These are phyloP conservation scores for Dothideomycetes sp. DNA, from an alignment of 2,329 filamentous ascomycete species.

Conservation along the genomic window DNA sequence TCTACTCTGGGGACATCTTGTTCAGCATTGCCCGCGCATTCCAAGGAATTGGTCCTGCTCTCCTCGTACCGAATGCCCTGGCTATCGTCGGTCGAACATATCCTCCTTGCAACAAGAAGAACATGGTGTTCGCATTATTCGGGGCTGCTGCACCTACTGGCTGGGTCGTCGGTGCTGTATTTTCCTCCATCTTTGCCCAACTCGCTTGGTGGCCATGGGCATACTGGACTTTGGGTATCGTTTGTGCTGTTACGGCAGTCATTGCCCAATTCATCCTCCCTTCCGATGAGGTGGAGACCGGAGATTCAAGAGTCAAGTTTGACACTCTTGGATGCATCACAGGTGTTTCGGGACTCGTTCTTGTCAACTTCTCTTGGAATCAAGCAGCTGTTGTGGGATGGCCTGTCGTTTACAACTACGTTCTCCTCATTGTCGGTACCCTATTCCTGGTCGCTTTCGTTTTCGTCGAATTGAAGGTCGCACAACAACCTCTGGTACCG, in stretches of 20 bases:
- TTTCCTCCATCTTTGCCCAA: slow-evolving; percentile 27
- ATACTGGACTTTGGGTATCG: slow-evolving; percentile 38
- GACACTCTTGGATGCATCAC: slow-evolving; percentile 37
- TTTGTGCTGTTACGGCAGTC: slow-evolving; percentile 28
- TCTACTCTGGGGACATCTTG: slow-evolving; percentile 28
- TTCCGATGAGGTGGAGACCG: too few species aligned
- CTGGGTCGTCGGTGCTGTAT: slow-evolving; percentile 27
- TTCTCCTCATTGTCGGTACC: slow-evolving; percentile 48
- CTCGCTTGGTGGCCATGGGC: slow-evolving; percentile 23
- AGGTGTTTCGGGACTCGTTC: slow-evolving; percentile 48
- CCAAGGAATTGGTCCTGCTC: slow-evolving; percentile 31
- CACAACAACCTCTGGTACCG: slow-evolving; percentile 34
- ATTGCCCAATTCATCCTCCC: slow-evolving; percentile 31
- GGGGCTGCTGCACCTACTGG: slow-evolving; percentile 29
- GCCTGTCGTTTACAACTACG: slow-evolving; percentile 45
- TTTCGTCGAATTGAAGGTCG: slow-evolving; percentile 25
- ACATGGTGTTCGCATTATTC: slow-evolving; percentile 31
- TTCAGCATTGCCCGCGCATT: slow-evolving; percentile 30
- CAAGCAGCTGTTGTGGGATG: slow-evolving; percentile 53
- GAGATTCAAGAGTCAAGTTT: too few species aligned
- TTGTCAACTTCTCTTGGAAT: slow-evolving; percentile 62
- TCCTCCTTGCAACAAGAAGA: too few species aligned
- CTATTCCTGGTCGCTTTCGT: slow-evolving; percentile 48
- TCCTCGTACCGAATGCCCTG: slow-evolving; percentile 29
- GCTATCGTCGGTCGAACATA: slow-evolving; percentile 29